Evolutionary conservation across 1,139 yeast species (phyloP), one percentile per base, ranked within the genome.

Genomic region (Pichia sp.): DNA sequence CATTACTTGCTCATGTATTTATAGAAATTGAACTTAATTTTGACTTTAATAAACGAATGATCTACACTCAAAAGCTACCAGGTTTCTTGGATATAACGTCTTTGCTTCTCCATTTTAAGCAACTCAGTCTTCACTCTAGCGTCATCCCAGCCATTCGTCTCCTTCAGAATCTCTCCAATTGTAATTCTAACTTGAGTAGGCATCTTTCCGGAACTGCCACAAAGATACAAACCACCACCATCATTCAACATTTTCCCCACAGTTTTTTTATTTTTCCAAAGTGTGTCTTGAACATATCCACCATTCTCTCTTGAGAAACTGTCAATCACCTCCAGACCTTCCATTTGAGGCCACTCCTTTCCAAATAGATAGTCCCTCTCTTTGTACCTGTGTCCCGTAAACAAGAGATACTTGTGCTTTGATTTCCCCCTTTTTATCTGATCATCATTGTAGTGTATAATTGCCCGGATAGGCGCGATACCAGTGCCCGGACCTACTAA

Each of bases 161-260:
- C 40, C 16, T 41, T 36, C 1, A 86, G 50, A 18, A 80, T 72
- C 22, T 74, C 79, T n/a, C 68, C 67, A 16, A 88, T 54, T 0
- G 96, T 88, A 16, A 82, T 59, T 43, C 94, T 66, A 1, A 91
- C 94, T 55, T 91, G 93, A 26, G 78, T 70, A 1, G 99, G 98
- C 98, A 91, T 93, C 45, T 77, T 74, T 1, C 98, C 98, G 24
- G 94, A 79, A 11, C 95, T 80, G 0, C 98, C 96, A 64, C 98
- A 88, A 3, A 91, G 66, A 55, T 80, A 87, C 6, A 87, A 60
- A 0, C 85, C 93, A 15, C 66, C 55, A 30, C 70, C 52, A n/a
- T 76, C 62, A 3, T 72, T 55, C 8, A 87, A 55, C 35, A 78
- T 56, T 8, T 74, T 67, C 1, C 69, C 73, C 3, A 87, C 59